These are phyloP conservation scores for Silene vulgaris DNA, from an alignment of 179 eudicot species.

Conservation along the genomic window DNA sequence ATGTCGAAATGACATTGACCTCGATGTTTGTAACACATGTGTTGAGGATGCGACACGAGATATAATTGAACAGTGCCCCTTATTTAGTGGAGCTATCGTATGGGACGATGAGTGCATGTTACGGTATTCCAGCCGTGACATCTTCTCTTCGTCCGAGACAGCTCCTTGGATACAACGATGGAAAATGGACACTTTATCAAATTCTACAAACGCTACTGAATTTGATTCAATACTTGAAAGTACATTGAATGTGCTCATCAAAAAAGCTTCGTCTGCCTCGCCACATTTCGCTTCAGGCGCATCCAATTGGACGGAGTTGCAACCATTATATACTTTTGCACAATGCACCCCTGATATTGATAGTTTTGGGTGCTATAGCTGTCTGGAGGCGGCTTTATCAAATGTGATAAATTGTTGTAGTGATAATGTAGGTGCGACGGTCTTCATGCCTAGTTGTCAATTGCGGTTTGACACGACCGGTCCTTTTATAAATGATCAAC, in stretches of 20 bases:
- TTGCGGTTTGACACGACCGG: slow-evolving; percentile 8
- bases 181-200: background rate
- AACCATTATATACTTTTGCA: slow-evolving; percentile 17
- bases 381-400: slow-evolving; percentile 10
- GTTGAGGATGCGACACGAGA: slow-evolving; percentile 8
- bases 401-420: background rate
- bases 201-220: too few relatives aligned
- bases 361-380: slow-evolving; percentile 3
- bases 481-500: background rate
- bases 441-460: slow-evolving; percentile 23
- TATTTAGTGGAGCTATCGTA: slow-evolving; percentile 4
- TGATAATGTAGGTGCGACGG: background rate
- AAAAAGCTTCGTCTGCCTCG: slow-evolving; percentile 9
- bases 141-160: slow-evolving; percentile 15
- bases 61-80: slow-evolving; percentile 1
- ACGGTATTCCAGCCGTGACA: slow-evolving; percentile 24
- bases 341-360: slow-evolving; percentile 25
- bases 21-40: slow-evolving; percentile 18
- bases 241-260: slow-evolving; percentile 13
- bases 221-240: background rate
- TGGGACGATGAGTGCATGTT: slow-evolving; percentile 28
- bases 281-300: slow-evolving; percentile 16
- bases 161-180: background rate
- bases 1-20: slow-evolving; percentile 24
- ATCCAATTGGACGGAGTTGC: background rate